These are phyloP conservation scores for Leonotis leonurus DNA, from an alignment of 257 asterid genomes.

Conservation along the genomic window DNA sequence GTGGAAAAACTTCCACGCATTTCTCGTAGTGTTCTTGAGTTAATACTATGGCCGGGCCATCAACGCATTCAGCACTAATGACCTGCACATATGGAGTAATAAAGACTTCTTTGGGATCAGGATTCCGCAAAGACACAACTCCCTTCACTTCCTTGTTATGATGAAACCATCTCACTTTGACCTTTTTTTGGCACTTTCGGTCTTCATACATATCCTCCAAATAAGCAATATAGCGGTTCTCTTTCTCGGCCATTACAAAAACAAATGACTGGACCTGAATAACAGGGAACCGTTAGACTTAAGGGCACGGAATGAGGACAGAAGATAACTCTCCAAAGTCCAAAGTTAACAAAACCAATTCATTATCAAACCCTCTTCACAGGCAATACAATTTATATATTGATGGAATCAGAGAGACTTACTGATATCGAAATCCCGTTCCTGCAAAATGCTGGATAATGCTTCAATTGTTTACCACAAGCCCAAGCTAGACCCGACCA, in stretches of 20 bases:
- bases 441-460: constrained; percentile 73
- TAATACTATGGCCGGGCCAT: constrained; percentile 87
- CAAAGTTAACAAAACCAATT: constrained; percentile 1
- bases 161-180: constrained; percentile 98
- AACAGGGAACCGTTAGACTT: background rate
- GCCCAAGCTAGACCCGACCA: constrained; percentile 92
- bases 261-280: constrained; percentile 77
- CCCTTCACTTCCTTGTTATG: constrained; percentile 79
- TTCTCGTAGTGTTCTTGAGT: constrained; percentile 82
- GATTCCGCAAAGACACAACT: constrained; percentile 46
- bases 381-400: background rate
- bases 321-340: background rate
- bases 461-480: constrained; percentile 91
- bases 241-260: constrained; percentile 95
- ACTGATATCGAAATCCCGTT: constrained; percentile 79
- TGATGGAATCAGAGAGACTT: constrained; percentile 27
- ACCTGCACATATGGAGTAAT: constrained; percentile 83
- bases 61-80: constrained; percentile 95
- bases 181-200: constrained; percentile 82
- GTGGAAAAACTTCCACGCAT: constrained; percentile 71
- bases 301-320: background rate
- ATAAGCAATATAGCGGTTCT: constrained; percentile 76
- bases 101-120: constrained; percentile 89
- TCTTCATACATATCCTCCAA: constrained; percentile 99
- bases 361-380: background rate